Percentiles rank a stretch among this genome's conserved stretches.
Conservation (phyloP, 257 asterid species). For the Ilex aquifolium region DNA sequence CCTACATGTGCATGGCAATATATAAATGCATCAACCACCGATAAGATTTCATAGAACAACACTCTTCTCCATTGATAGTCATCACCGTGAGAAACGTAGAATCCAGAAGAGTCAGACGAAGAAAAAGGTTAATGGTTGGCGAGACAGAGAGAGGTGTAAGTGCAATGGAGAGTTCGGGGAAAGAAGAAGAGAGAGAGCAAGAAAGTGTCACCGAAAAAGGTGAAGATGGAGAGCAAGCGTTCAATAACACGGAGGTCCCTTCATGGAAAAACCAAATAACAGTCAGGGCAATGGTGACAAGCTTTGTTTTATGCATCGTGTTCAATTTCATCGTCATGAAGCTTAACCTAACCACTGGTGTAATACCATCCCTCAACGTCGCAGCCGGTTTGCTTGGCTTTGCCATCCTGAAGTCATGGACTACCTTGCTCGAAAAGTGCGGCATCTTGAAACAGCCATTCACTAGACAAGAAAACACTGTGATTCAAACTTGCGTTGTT, state of each 20-base stretch:
- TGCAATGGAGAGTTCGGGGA: no score
- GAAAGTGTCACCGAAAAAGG: no score
- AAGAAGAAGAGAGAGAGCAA: no score
- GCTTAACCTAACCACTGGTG: conserved; percentile 65
- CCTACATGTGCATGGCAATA: no score
- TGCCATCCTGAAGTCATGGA: conserved; percentile 44
- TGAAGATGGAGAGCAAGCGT: conserved; percentile 45
- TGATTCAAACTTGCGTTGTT: no score
- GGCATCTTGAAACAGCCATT: conserved; percentile 57
- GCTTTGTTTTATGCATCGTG: conserved; percentile 37
- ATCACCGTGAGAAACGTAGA: no score
- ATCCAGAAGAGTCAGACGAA: no score
- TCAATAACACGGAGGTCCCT: conserved; percentile 33
- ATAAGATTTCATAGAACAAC: no score
- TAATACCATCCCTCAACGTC: conserved; percentile 65
- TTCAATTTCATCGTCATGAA: conserved; percentile 65
- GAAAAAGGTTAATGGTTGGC: no score
- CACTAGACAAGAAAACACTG: conserved; percentile 76
- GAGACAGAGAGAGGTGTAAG: no score
- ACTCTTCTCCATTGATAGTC: no score
- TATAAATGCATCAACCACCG: no score
- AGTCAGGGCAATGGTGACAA: conserved; percentile 33
- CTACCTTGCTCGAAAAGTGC: conserved; percentile 19
- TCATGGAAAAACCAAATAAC: conserved; percentile 56
- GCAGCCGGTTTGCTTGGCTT: conserved; percentile 74